Evolutionary conservation across 129 eudicot genomes (phyloP), one percentile per base, ranked within the genome.

Genomic region (Flaveria robusta): DNA sequence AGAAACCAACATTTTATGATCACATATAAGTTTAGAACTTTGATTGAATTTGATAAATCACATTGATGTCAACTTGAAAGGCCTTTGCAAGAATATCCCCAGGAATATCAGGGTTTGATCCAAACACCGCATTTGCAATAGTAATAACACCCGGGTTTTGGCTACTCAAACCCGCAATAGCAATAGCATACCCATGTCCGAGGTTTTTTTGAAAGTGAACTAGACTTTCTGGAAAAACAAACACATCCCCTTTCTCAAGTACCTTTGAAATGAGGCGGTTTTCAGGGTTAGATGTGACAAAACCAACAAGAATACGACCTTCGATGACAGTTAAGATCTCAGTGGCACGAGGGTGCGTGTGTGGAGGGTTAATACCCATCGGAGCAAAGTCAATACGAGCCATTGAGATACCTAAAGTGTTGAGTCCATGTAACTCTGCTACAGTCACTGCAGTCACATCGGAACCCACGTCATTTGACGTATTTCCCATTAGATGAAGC

Each of bases 381-480:
- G 82, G 81, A 0, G 78, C 84, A 47, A 52, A 83, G 68, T 83
- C 86, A 1, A 83, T 39, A 19, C 84, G 87, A 7, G 56, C 88
- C 80, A 84, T 66, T 37, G 85, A 76, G 20, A 84, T 76, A 4
- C 88, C 85, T 0, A 84, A 62, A 29, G 87, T 84, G 77, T 84
- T 84, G 52, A 84, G 85, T 15, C 88, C 88, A 0, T 82, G 77
- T 16, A 84, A 13, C 22, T 81, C 52, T n/a, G 12, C n/a, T 19
- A 71, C 85, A 12, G 50, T 67, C 14, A 83, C 81, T 1, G 82
- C 62, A 7, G 85, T 80, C 13, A 80, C 85, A 47, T 23, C 51
- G 10, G 82, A 80, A 23, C 84, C 84, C 24, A 80, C 75, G 0
- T 50, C 84, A 20, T 80, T 80, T 0, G 85, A 71, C 15, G 82